Evolutionary conservation across 495 filamentous ascomycete genomes (phyloP).

Genomic region (Aspergillus indologenus): DNA sequence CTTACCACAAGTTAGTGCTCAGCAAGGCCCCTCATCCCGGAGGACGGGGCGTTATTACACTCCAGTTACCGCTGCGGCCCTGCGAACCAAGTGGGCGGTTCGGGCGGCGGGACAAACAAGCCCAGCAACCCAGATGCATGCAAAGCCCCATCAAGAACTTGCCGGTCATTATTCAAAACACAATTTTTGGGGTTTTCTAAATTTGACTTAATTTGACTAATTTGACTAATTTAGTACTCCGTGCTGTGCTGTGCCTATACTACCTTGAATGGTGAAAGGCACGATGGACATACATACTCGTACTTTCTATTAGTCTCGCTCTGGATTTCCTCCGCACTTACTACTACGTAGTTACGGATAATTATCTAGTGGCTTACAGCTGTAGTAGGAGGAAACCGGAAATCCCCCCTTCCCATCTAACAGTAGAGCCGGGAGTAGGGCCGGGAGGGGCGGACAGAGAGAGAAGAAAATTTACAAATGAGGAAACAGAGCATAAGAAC

Average conservation of each 20-base stretch:
- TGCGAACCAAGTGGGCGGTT: constrained; percentile 5
- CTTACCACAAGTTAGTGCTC: too few relatives aligned
- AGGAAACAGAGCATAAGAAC: neutral
- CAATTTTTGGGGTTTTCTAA: too few relatives aligned
- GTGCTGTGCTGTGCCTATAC: too few relatives aligned
- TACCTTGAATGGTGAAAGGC: neutral
- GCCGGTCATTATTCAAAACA: neutral
- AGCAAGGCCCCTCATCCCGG: too few relatives aligned
- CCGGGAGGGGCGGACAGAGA: too few relatives aligned
- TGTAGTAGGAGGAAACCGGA: too few relatives aligned
- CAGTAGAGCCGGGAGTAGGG: too few relatives aligned
- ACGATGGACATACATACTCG: neutral
- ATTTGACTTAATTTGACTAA: too few relatives aligned
- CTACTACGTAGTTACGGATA: too few relatives aligned
- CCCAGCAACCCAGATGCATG: neutral
- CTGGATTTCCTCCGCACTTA: neutral
- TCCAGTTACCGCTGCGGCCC: neutral
- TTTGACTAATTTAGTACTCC: neutral
- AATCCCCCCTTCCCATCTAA: neutral
- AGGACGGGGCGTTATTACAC: neutral
- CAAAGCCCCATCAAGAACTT: neutral
- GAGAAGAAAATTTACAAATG: too few relatives aligned
- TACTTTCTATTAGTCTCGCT: too few relatives aligned
- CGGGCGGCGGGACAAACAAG: constrained; percentile 1
- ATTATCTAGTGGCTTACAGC: too few relatives aligned